Base-by-base conservation (phyloP, 495 filamentous ascomycete species). In the Astrothelium subdiscretum region DNA sequence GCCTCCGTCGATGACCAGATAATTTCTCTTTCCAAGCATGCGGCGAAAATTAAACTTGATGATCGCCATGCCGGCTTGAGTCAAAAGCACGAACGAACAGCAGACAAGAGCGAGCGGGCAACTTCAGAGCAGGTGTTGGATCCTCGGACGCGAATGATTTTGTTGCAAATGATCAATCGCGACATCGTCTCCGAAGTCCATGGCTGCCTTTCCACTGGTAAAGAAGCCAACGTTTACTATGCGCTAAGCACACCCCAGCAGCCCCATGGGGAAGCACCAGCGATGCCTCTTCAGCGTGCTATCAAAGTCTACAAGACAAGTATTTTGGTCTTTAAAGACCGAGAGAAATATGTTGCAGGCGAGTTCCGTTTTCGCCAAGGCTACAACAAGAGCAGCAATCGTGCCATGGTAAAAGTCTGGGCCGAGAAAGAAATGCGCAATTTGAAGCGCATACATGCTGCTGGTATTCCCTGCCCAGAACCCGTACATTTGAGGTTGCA, bases 261-360 rank as follows among this genome's bases (percentile, higher is more conserved):
- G 10, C 6, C 15, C 15, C 29, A 65, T 11, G 59, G n/a, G 20
- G 75, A 73, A 58, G 67, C 70, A 6, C 71, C 76, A 18, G 67
- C 78, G 10, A 67, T 76, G 31, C 73, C 78, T 0, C 61, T 79
- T 2, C 84, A 90, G 65, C 85, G 90, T 58, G 94, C 94, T 15
- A 90, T 98, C 77, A 98, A 98, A 74, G 88, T 98, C 26, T 98
- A 97, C 82, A 97, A 97, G 78, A 98, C 95, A 0, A 87, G 86
- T 48, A 97, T 97, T 62, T 75, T 97, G 40, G 90, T 92, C 3
- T 98, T 98, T 83, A 97, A 98, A 76, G 92, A 97, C 74, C 83
- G 94, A 44, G 90, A 96, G 69, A 88, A 89, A 65, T 98, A 98
- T 71, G 90, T 97, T 35, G 87, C 86, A 1, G 94, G 95, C 60